phyloP scores from a whole-genome alignment of 768 basidiomycete genomes.

The Rhizopogon roseolus region DNA sequence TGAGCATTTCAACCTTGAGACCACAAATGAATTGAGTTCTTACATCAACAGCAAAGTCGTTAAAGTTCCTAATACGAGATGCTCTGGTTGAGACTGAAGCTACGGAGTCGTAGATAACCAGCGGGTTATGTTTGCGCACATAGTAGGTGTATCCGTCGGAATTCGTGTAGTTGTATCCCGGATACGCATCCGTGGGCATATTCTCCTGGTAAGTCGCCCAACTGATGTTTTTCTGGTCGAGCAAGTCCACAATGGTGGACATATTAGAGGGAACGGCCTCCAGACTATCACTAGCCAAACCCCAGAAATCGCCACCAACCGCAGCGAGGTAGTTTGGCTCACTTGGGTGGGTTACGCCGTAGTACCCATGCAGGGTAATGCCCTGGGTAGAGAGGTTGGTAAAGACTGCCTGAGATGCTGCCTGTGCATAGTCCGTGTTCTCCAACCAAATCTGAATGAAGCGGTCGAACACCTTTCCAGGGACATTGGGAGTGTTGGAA shows the following conservation, averaged over 20 bases:
- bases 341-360: conserved; percentile 52
- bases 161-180: conserved; percentile 32
- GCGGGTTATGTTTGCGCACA: conserved; percentile 53
- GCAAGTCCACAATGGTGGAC: conserved; percentile 54
- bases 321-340: conserved; percentile 54
- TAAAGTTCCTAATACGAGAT: conserved; percentile 51
- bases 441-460: conserved; percentile 59
- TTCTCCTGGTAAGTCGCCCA: conserved; percentile 64
- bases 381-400: conserved; percentile 43
- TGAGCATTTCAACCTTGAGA: not conserved
- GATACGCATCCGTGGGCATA: conserved; percentile 46
- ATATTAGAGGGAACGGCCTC: conserved; percentile 37
- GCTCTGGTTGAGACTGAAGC: conserved; percentile 36
- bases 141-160: conserved; percentile 42
- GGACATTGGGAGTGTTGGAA: conserved; percentile 29
- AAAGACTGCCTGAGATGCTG: conserved; percentile 23
- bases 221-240: conserved; percentile 51
- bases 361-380: conserved; percentile 41
- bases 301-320: conserved; percentile 51
- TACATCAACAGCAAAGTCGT: conserved; percentile 55
- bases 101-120: conserved; percentile 48
- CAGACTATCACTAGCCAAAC: conserved; percentile 36
- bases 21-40: not conserved
- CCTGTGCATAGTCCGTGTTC: conserved; percentile 48
- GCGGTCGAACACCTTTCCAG: conserved; percentile 41